Evolutionary conservation across 2,329 filamentous ascomycete species (phyloP), one percentile per base, ranked within the genome.

Genomic region (Diplodia scrobiculata): DNA sequence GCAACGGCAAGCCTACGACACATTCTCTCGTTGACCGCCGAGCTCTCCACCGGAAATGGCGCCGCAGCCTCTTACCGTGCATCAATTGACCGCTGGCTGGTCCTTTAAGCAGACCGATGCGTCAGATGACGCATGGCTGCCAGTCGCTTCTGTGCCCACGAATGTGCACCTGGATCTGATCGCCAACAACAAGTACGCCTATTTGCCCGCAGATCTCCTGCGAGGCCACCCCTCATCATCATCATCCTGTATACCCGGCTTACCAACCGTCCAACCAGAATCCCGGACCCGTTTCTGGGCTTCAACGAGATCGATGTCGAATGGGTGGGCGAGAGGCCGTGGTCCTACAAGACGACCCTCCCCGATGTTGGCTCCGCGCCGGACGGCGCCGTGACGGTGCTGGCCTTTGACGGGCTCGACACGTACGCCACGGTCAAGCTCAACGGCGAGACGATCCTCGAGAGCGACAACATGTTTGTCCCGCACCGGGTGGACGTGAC

Each of bases 391-490:
- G 77, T 71, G 27, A 75, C 79, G 19, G 81, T 85, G 17, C 76
- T 89, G 5, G 84, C 86, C 10, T 88, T 89, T 66, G 82, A 88
- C 69, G 87, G 87, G 0, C 81, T 89, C 1, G 87, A 89, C 71
- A 89, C 87, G 0, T 87, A 87, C 68, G 85, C 86, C 0, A 84
- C 80, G 0, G 85, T 88, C 41, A 79, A 71, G 10, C 78, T 89
- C 19, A 87, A 89, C 69, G 84, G 80, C 10, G 71, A 77, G 0
- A 72, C 78, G 29, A 83, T 89, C 7, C 77, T 88, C 13, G 73
- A 81, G 68, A 82, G 83, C 10, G 84, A 87, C 68, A 89, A 89
- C 74, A 88, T 88, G 86, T 89, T 87, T 71, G 71, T 86, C n/a
- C 80, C 82, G 7, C 80, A 88, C 69, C 81, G 86, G 0, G 74